Evolutionary conservation across 2,329 filamentous ascomycete genomes (phyloP), one percentile per base, ranked within the genome.

Genomic region (Ophidiomyces ophidiicola): DNA sequence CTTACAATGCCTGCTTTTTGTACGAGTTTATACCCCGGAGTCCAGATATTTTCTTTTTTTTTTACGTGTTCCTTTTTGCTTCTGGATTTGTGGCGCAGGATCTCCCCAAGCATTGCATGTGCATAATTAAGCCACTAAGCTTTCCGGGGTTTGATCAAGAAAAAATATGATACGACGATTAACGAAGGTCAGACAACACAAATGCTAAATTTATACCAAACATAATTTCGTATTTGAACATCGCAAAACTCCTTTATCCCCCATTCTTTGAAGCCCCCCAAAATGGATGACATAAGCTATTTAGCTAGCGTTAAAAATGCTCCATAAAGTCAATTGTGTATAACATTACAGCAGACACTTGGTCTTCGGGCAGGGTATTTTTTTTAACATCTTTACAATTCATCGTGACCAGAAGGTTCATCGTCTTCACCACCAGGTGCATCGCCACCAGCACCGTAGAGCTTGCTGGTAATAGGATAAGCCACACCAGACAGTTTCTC

Each of bases 401-500:
- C 82, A 58, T 87, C 82, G 64, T 87, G 82, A 44, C 60, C 64
- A 50, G 64, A 60, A 47, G 77, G 74, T 63, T 78, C 82, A 50
- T 86, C 82, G 50, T 84, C 81, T 45, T 78, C 80, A 47, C 67
- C 72, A 43, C 69, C 74, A 51, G 71, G 69, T 44, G 70, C 76
- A 56, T 71, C 74, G 37, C 62, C 59, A 58, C 62, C 63, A 47
- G 72, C 76, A 50, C 73, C 79, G 72, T 94, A 94, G 57, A 94
- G 75, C 78, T 98, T 98, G 71, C 84, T 93, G 55, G 90, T 98
- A 69, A 98, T 98, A 52, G 90, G 90, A 71, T 96, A 94, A 39
- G 90, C 90, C 49, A 94, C 83, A 64, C 82, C 82, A 55, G 83
- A 92, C 52, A 98, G 76, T 76, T 94, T 94, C 82, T 98, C 88